phyloP scores from a whole-genome alignment of 768 basidiomycete genomes.

The Pulveroboletus ravenelii region DNA sequence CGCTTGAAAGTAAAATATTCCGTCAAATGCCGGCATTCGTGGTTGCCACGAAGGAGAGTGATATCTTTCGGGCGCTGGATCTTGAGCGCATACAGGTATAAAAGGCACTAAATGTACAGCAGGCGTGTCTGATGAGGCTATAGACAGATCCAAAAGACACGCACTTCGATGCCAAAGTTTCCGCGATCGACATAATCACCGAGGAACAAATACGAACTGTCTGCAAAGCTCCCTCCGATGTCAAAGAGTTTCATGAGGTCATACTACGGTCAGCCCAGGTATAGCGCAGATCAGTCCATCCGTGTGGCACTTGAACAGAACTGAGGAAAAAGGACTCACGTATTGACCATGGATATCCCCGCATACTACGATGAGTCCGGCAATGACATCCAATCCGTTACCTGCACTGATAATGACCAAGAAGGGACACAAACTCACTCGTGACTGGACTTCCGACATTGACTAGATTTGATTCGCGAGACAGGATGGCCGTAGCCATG shows the following conservation, averaged over 20 bases:
- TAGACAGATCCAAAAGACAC: constrained; percentile 11
- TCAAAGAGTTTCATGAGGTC: constrained; percentile 98
- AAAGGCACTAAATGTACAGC: constrained; percentile 55
- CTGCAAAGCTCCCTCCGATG: constrained; percentile 79
- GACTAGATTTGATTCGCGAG: constrained; percentile 79
- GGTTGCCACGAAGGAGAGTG: constrained; percentile 87
- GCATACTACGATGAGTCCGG: constrained; percentile 55
- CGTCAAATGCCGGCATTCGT: constrained; percentile 95
- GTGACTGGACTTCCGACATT: constrained; percentile 86
- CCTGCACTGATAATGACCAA: constrained; percentile 1
- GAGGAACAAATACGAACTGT: constrained; percentile 87
- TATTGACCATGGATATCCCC: constrained; percentile 99
- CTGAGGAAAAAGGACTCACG: constrained; percentile 69
- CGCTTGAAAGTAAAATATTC: constrained; percentile 98
- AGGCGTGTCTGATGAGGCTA: background rate
- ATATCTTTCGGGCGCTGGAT: constrained; percentile 82
- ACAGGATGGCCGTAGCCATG: constrained; percentile 60
- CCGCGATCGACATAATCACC: constrained; percentile 98
- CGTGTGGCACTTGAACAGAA: constrained; percentile 58
- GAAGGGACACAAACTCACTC: constrained; percentile 46
- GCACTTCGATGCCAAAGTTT: constrained; percentile 78
- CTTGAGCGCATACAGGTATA: constrained; percentile 93
- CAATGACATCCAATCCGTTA: constrained; percentile 7
- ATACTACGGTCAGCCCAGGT: constrained; percentile 48
- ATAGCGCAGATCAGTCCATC: constrained; percentile 1